Conservation (phyloP, 2,329 filamentous ascomycete species). For the Trichoderma arundinaceum region DNA sequence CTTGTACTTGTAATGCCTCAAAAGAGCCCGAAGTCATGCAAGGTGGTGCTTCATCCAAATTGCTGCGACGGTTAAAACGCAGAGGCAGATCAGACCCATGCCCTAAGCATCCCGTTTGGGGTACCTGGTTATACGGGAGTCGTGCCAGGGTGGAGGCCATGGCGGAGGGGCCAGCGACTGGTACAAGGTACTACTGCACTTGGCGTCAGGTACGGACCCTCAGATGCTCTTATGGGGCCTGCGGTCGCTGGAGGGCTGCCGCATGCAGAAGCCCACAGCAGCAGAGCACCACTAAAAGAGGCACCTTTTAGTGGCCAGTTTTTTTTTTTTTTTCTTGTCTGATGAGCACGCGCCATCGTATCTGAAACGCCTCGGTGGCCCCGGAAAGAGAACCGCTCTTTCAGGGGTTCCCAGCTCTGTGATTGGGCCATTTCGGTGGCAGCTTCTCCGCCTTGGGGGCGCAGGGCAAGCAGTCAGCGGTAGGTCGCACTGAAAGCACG, state of each 20-base stretch:
- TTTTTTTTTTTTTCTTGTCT: background rate
- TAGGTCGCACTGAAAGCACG: background rate
- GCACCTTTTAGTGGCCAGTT: background rate
- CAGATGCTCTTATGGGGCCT: background rate
- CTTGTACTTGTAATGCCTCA: too few species aligned
- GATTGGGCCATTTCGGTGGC: conserved; percentile 13
- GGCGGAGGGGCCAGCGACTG: background rate
- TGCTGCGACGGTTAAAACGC: conserved; percentile 1
- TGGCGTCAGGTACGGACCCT: conserved; percentile 23
- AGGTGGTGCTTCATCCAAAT: conserved; percentile 10
- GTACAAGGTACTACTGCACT: background rate
- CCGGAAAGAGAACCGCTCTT: conserved; percentile 30
- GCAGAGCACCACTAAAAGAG: conserved; percentile 8
- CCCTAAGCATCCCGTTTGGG: conserved; percentile 24
- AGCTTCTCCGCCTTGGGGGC: background rate
- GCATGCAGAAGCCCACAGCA: background rate
- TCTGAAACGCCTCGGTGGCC: conserved; percentile 36
- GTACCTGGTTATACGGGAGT: conserved; percentile 12
- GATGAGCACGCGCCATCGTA: conserved; percentile 29
- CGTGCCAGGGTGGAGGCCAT: conserved; percentile 16
- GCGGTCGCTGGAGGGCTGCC: conserved; percentile 1
- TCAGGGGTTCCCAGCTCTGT: conserved; percentile 26
- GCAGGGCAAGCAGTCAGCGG: conserved; percentile 20
- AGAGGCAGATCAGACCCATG: conserved; percentile 9
- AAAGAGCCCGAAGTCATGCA: background rate